Conservation (phyloP, 495 filamentous ascomycete genomes). For the Terfezia claveryi region DNA sequence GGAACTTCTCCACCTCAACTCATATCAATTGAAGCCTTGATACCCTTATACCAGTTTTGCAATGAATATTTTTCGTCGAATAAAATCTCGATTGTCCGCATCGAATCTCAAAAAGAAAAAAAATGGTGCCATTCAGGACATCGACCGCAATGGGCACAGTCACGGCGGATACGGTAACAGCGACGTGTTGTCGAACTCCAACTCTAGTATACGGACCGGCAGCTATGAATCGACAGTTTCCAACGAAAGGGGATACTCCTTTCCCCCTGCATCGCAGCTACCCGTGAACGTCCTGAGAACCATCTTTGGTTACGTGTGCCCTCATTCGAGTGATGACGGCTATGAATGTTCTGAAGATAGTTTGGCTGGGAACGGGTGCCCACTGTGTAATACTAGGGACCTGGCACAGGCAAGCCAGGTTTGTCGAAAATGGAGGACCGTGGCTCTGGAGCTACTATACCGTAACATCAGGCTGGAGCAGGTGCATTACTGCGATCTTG, state of each 20-base stretch:
- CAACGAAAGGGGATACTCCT: neutral
- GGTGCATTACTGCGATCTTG: constrained; percentile 84
- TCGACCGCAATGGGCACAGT: constrained; percentile 15
- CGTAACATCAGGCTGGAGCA: constrained; percentile 75
- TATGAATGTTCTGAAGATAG: constrained; percentile 70
- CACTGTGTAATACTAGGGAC: constrained; percentile 88
- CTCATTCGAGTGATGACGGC: constrained; percentile 51
- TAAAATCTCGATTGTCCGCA: neutral
- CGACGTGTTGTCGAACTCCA: constrained; percentile 17
- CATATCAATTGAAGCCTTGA: neutral
- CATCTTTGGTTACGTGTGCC: constrained; percentile 67
- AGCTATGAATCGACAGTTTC: neutral
- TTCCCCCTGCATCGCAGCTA: constrained; percentile 24
- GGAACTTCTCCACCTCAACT: neutral
- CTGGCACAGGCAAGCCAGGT: constrained; percentile 57
- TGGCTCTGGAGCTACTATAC: constrained; percentile 34
- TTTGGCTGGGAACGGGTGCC: constrained; percentile 63
- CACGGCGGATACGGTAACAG: constrained; percentile 9
- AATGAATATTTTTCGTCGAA: neutral
- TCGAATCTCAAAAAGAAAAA: constrained; percentile 4
- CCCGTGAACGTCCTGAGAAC: constrained; percentile 40
- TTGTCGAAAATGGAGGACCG: constrained; percentile 40
- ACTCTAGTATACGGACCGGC: neutral
- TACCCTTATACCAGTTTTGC: neutral
- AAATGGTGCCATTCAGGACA: constrained; percentile 6